Conservation (phyloP, 1,284 basidiomycete genomes). For the Ustilago hordei region DNA sequence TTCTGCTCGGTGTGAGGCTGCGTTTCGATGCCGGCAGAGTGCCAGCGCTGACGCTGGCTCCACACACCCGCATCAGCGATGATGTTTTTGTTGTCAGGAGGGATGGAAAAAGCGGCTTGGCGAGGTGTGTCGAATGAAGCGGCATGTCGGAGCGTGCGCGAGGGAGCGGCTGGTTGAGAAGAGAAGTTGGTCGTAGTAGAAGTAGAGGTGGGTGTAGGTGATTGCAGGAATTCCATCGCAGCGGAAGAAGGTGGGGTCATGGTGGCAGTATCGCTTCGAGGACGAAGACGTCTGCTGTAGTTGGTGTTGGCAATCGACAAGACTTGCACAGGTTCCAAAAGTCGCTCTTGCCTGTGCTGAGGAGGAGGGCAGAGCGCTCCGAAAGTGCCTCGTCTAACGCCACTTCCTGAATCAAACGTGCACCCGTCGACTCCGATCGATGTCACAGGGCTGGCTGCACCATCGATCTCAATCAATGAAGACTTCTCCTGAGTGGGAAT, state of each 20-base stretch:
- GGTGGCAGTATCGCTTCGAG: slow-evolving; percentile 7
- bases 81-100: neutral
- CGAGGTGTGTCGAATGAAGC: slow-evolving; percentile 16
- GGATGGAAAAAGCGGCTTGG: neutral
- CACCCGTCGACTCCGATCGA: slow-evolving; percentile 1
- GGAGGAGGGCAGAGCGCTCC: slow-evolving; percentile 11
- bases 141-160: slow-evolving; percentile 8
- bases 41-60: slow-evolving; percentile 20
- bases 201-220: slow-evolving; percentile 4
- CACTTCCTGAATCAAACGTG: neutral
- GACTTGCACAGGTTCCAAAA: slow-evolving; percentile 3
- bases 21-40: slow-evolving; percentile 11
- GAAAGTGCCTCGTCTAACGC: slow-evolving; percentile 16
- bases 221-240: slow-evolving; percentile 25
- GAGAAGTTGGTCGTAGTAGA: neutral
- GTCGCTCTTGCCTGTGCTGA: neutral
- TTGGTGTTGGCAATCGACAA: neutral
- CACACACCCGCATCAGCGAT: slow-evolving; percentile 1
- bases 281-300: neutral
- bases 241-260: slow-evolving; percentile 21
- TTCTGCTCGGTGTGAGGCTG: neutral
- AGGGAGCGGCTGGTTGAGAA: neutral
- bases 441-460: slow-evolving; percentile 1
- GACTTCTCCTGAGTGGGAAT: neutral
- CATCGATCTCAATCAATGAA: slow-evolving; percentile 1